A percentile compares a stretch with the other conserved stretches of the same genome.
Evolutionary conservation across 768 basidiomycete species (phyloP).

Genomic region (Collybiopsis confluens): DNA sequence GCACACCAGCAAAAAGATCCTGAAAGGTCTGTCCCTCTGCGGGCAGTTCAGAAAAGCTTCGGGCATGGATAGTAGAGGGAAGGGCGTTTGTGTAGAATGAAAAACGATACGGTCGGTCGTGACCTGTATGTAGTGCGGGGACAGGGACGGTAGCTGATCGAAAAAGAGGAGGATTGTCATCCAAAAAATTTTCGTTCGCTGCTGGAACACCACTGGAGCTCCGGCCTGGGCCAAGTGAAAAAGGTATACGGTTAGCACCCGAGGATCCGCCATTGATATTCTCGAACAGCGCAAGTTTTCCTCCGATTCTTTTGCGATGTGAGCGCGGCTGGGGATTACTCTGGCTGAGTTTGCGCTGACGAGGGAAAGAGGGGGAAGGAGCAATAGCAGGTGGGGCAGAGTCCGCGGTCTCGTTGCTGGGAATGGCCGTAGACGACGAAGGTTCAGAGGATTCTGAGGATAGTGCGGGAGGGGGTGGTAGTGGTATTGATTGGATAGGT

Average conservation of each 20-base stretch:
- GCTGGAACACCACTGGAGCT: background rate
- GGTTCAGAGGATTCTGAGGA: background rate
- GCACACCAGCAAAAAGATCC: slow-evolving; percentile 71
- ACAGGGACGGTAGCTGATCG: slow-evolving; percentile 4
- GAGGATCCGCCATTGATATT: slow-evolving; percentile 30
- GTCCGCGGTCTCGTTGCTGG: slow-evolving; percentile 1
- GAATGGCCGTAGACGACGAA: background rate
- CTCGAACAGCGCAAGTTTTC: slow-evolving; percentile 93
- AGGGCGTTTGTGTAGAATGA: slow-evolving; percentile 96
- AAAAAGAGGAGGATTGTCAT: background rate
- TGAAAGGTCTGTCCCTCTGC: slow-evolving; percentile 92
- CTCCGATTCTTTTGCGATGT: slow-evolving; percentile 55
- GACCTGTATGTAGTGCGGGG: slow-evolving; percentile 39
- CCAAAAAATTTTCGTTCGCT: background rate
- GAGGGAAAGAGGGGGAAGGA: slow-evolving; percentile 23
- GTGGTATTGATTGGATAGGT: no score
- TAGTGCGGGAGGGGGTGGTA: no score
- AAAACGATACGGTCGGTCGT: slow-evolving; percentile 93
- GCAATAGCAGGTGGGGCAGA: background rate
- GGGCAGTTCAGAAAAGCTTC: slow-evolving; percentile 88
- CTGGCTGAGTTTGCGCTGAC: slow-evolving; percentile 86
- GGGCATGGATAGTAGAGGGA: slow-evolving; percentile 90
- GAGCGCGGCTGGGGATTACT: slow-evolving; percentile 67
- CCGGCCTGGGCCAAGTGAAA: slow-evolving; percentile 7
- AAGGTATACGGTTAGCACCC: slow-evolving; percentile 7